These are phyloP conservation scores for Hyaloperonospora brassicae DNA, from an alignment of 352 stramenopile genomes.

Conservation along the genomic window DNA sequence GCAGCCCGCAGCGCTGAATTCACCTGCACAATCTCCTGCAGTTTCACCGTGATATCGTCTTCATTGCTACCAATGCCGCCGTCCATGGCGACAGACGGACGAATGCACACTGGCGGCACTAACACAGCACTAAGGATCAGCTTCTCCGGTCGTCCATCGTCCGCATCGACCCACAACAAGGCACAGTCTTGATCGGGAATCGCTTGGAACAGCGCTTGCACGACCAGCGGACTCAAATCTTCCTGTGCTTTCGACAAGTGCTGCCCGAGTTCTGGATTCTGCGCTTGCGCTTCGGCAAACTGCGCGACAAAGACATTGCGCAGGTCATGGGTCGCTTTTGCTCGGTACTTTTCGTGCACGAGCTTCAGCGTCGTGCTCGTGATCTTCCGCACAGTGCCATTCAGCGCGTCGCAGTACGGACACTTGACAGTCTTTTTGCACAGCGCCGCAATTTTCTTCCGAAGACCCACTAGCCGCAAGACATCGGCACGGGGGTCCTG, in stretches of 20 bases:
- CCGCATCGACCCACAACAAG: conserved; percentile 94
- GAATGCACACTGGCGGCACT: conserved; percentile 98
- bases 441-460: conserved; percentile 93
- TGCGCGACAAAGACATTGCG: conserved; percentile 81
- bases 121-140: conserved; percentile 96
- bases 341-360: conserved; percentile 96
- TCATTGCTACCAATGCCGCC: conserved; percentile 93
- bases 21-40: conserved; percentile 99
- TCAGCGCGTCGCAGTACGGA: conserved; percentile 92
- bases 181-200: conserved; percentile 98
- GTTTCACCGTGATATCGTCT: conserved; percentile 98
- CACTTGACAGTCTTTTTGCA: conserved; percentile 97
- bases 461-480: conserved; percentile 60
- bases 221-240: conserved; percentile 86
- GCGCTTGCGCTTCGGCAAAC: conserved; percentile 63
- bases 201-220: conserved; percentile 90
- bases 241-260: conserved; percentile 87
- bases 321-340: conserved; percentile 76
- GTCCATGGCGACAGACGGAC: conserved; percentile 98
- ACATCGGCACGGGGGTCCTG: conserved; percentile 72
- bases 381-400: conserved; percentile 98
- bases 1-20: conserved; percentile 94
- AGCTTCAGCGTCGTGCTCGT: conserved; percentile 96
- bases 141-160: conserved; percentile 93
- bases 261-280: conserved; percentile 79